Evolutionary conservation across 768 basidiomycete genomes (phyloP), one percentile per base, ranked within the genome.

Genomic region (Cystofilobasidium bisporidii): DNA sequence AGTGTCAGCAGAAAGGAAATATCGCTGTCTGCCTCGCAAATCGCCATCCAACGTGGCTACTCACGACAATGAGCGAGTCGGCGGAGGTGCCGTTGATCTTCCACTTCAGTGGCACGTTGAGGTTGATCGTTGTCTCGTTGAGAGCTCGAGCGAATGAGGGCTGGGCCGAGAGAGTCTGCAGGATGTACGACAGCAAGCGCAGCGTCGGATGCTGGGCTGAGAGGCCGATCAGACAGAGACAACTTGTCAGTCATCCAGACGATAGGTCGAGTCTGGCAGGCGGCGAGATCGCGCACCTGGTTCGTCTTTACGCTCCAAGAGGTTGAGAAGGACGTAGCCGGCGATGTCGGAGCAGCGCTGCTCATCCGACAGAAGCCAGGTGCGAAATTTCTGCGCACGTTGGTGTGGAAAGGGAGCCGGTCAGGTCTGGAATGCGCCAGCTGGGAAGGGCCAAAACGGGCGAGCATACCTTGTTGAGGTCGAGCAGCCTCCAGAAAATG

Each of bases 101-200:
- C 86, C 85, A 94, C 76, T 89, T 93, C 12, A 84, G 79, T 3
- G 90, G 88, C 57, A 91, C 75, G 47, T 85, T 80, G 2, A 83
- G 50, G 53, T 70, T 53, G 17, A 73, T 57, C 50, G 90, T 79
- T 3, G 86, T 84, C 58, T 79, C 81, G n/a, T 81, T 80, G 40
- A 96, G 79, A 63, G 84, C 83, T n/a, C 77, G 72, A 1, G 87
- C 89, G 73, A 97, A 94, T 0, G 82, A 79, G 36, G 83, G 81
- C 72, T 96, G 91, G 0, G 91, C 87, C 3, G 92, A 93, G 41
- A 99, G 77, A 3, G 88, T 86, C 74, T 98, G 96, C 6, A 98
- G 80, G 69, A 96, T 87, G 76, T 94, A 97, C 4, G 91, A 91
- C 38, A 93, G 79, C 6, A 89, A 86, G 66, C 94, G 84, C 73